Conservation (phyloP, 164 flowering plant genomes). For the Stephania cephalantha region DNA sequence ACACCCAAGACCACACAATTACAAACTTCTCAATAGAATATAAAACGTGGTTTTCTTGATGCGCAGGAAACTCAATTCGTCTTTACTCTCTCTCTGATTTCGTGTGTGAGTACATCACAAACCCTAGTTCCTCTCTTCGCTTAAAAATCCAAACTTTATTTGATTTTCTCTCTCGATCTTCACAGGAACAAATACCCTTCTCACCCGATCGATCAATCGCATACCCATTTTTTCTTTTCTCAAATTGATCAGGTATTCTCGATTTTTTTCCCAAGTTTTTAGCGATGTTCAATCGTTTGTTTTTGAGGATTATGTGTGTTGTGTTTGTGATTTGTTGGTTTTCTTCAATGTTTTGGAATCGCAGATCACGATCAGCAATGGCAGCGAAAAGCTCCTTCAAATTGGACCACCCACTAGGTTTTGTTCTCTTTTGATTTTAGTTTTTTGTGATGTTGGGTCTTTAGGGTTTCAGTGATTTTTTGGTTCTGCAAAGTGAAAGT, state of each 20-base stretch:
- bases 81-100: not conserved
- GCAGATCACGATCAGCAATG: constrained; percentile 25
- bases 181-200: not conserved
- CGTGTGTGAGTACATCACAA: not conserved
- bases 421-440: constrained; percentile 1
- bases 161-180: not conserved
- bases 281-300: not conserved
- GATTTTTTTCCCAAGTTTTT: not conserved
- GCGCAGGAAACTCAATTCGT: not conserved
- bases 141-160: not conserved
- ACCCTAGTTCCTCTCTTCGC: not conserved
- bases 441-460: not conserved
- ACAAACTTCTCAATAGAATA: not conserved
- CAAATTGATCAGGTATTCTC: too few species aligned
- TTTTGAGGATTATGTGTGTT: not conserved
- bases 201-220: not conserved
- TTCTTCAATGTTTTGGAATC: constrained; percentile 5
- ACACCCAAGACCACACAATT: not conserved
- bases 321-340: not conserved
- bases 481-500: not conserved
- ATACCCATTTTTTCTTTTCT: not conserved
- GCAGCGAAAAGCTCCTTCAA: constrained; percentile 71
- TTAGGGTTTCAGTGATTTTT: not conserved
- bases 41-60: not conserved
- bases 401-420: constrained; percentile 65